Base-by-base conservation (phyloP, 805 yeast species). In the Saccharomycopsis capsularis region DNA sequence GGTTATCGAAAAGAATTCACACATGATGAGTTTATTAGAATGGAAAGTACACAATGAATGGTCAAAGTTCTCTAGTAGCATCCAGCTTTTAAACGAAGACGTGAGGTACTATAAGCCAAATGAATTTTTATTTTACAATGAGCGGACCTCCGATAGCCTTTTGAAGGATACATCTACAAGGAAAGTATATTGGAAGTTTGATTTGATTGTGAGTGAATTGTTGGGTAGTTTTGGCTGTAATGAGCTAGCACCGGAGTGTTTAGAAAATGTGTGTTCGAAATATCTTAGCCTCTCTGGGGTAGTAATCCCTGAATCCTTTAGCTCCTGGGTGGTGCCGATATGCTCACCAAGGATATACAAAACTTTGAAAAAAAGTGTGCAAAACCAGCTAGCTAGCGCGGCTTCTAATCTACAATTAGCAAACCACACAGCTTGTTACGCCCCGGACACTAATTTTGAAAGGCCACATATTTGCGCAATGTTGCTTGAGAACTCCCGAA, bases 161-260 rank as follows among this genome's bases (percentile, higher is more conserved):
- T 7, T 13, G 13, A 27, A 27, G 13, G 32, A 27, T 27, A 11
- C 38, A 9, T 15, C n/a, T n/a, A 6, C 29, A 21, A 11, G 66
- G 68, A 16, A 16, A 9, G 32, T 29, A 7, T 29, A 9, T 13
- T 9, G 32, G 32, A 18, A 18, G 16, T 71, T 74, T 48, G 74
- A 85, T 59, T 58, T 90, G 39, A 74, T 89, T 6, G 72, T 91
- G 1, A 83, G 95, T 40, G 97, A 90, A 62, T 67, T 91, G 5
- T 63, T 90, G 24, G 97, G 97, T 4, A 85, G 95, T 15, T 85
- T 91, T 66, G 97, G 95, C 3, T 91, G 95, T 62, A 91, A 90
- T 63, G 97, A 90, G 61, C 69, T 87, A 16, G 74, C 86, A 6
- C 97, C 98, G 0, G 98, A 90, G n/a, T 34, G 38, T n/a, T 16